Evolutionary conservation across 495 filamentous ascomycete species (phyloP), one percentile per base, ranked within the genome.

Genomic region (Neurospora africana): DNA sequence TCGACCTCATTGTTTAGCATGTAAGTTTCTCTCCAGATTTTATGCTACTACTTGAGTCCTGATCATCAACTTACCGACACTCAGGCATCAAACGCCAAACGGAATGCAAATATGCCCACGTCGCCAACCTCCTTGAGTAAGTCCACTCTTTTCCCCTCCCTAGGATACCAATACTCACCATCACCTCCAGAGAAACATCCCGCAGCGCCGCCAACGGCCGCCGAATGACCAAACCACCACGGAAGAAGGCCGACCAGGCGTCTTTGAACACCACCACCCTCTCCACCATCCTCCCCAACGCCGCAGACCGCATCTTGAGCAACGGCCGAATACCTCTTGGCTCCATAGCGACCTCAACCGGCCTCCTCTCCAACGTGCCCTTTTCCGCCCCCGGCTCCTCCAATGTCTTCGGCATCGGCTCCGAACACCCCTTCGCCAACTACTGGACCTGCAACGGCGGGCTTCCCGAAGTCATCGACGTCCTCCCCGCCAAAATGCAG

Each of bases 381-480:
- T 88, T 88, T 75, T 89, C 90, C 1, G 81, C 86, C 30, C 86
- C 87, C 0, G 85, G 87, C 37, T 86, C 87, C 19, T 89, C 87
- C 53, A 91, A 89, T 70, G 88, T 92, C 44, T 93, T 92, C 78
- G 90, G 89, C n/a, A 84, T 89, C 69, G 86, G 87, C 21, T 85
- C 85, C 6, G 88, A 89, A 79, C 88, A 91, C 70, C 88, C 88
- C 3, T 91, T 91, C 74, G 87, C 88, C 74, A 93, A 93, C 77
- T 93, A 93, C 78, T 93, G 91, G 91, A 92, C 91, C 8, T 90
- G 87, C 74, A 84, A 87, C 68, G 91, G 91, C 33, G 91, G 91
- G 1, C 80, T 93, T 27, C 83, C 89, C 11, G 91, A 93, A 77
- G 91, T 92, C 5, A 86, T 92, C 53, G 86, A 84, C 8, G 89